phyloP scores from a whole-genome alignment of 1,284 basidiomycete species.

The Irpex lacteus region DNA sequence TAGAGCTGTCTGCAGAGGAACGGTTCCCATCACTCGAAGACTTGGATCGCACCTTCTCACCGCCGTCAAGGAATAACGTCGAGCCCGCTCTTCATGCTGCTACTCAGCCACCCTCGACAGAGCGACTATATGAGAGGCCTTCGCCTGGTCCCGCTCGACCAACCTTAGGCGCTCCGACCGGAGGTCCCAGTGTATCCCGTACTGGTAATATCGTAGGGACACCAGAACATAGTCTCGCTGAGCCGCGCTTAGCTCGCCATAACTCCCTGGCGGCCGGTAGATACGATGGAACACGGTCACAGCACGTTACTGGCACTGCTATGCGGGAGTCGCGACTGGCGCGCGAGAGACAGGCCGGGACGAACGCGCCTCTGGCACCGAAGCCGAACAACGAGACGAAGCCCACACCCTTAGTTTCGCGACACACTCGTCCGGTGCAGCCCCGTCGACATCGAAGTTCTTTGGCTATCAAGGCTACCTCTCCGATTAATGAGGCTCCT shows the following conservation, averaged over 20 bases:
- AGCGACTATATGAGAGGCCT: constrained; percentile 9
- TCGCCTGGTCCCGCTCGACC: constrained; percentile 3
- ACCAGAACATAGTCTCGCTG: constrained; percentile 1
- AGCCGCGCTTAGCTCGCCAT: not conserved
- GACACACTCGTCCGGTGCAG: not conserved
- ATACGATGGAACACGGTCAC: constrained; percentile 34
- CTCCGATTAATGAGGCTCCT: constrained; percentile 8
- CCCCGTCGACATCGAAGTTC: constrained; percentile 17
- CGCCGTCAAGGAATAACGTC: constrained; percentile 19
- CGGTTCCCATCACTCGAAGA: constrained; percentile 79
- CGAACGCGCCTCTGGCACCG: constrained; percentile 25
- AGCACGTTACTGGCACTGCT: constrained; percentile 54
- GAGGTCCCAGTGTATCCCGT: not conserved
- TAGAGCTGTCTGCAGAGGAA: constrained; percentile 54
- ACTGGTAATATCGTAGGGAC: constrained; percentile 6
- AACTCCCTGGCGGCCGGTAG: constrained; percentile 2
- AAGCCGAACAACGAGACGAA: not conserved
- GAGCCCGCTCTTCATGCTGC: constrained; percentile 11
- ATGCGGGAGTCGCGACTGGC: constrained; percentile 43
- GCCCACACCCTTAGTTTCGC: not conserved
- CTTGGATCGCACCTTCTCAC: constrained; percentile 60
- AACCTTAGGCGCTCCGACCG: constrained; percentile 7
- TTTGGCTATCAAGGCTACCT: constrained; percentile 16
- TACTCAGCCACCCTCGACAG: constrained; percentile 12
- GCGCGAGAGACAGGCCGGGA: constrained; percentile 41